These are phyloP conservation scores for Myochromella boudieri DNA, from an alignment of 768 basidiomycete genomes.

Conservation along the genomic window DNA sequence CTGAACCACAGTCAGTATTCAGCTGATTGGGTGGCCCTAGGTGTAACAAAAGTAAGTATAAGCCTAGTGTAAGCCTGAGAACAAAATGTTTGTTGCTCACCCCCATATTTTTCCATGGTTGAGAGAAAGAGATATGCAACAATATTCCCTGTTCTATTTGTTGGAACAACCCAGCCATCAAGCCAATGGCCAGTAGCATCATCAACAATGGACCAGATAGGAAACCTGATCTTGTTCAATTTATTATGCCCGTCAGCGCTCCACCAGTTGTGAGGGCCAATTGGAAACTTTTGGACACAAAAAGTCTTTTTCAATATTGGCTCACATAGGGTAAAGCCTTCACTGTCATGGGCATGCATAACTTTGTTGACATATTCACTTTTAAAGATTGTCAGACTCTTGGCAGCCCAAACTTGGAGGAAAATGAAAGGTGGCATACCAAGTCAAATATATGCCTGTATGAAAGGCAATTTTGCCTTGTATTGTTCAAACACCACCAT, in stretches of 20 bases:
- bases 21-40: slow-evolving; percentile 7
- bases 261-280: slow-evolving; percentile 6
- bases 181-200: slow-evolving; percentile 8
- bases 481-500: neutral
- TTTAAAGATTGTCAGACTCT: too few relatives aligned
- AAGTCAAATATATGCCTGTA: neutral
- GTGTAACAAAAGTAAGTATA: neutral
- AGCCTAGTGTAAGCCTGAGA: neutral
- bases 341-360: neutral
- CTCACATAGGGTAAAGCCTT: neutral
- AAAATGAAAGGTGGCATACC: too few relatives aligned
- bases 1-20: slow-evolving; percentile 34
- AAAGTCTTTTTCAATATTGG: neutral
- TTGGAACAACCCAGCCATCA: slow-evolving; percentile 10
- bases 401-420: too few relatives aligned
- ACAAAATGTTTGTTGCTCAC: slow-evolving; percentile 15
- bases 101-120: slow-evolving; percentile 26
- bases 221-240: slow-evolving; percentile 37
- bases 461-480: neutral
- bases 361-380: neutral
- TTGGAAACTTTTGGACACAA: neutral
- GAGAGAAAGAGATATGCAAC: slow-evolving; percentile 25
- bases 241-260: slow-evolving; percentile 34
- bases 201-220: slow-evolving; percentile 25
- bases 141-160: slow-evolving; percentile 2